Evolutionary conservation across 805 yeast genomes (phyloP).

Genomic region (Ogataea angusta): DNA sequence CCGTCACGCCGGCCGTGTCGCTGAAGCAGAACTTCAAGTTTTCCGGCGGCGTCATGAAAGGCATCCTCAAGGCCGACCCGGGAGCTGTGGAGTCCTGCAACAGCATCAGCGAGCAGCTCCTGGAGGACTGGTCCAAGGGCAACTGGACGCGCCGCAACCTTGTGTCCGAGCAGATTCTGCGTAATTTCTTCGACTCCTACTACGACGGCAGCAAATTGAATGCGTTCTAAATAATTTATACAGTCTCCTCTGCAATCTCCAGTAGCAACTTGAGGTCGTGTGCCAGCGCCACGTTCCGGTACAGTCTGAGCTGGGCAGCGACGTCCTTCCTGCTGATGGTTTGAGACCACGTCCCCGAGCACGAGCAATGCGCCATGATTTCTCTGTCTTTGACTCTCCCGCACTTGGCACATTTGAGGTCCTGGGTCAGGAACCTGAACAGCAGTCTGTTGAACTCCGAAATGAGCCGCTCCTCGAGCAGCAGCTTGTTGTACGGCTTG

Average conservation of each 20-base stretch:
- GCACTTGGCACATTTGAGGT: conserved; percentile 78
- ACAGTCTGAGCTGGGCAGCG: conserved; percentile 44
- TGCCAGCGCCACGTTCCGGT: conserved; percentile 53
- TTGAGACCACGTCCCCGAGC: conserved; percentile 84
- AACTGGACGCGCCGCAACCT: conserved; percentile 1
- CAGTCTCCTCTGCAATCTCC: conserved; percentile 29
- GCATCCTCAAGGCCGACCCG: conserved; percentile 18
- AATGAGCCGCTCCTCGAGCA: conserved; percentile 77
- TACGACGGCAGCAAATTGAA: conserved; percentile 17
- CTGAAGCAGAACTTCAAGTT: conserved; percentile 12
- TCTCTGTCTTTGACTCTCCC: conserved; percentile 60
- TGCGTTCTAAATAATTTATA: conserved; percentile 6
- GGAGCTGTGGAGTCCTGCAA: conserved; percentile 14
- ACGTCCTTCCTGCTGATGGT: conserved; percentile 47
- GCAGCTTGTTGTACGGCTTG: conserved; percentile 58
- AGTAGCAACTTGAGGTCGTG: conserved; percentile 59
- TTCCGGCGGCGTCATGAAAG: conserved; percentile 16
- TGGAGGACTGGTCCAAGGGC: conserved; percentile 18
- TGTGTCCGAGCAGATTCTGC: conserved; percentile 1
- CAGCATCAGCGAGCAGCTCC: conserved; percentile 16
- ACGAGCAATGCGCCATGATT: conserved; percentile 71
- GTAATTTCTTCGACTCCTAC: conserved; percentile 16
- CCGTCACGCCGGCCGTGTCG: conserved; percentile 1
- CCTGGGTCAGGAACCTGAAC: conserved; percentile 71
- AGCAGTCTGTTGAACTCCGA: conserved; percentile 55